Evolutionary conservation across 2,329 filamentous ascomycete species (phyloP), one percentile per base, ranked within the genome.

Genomic region (Pezicula carpinea): DNA sequence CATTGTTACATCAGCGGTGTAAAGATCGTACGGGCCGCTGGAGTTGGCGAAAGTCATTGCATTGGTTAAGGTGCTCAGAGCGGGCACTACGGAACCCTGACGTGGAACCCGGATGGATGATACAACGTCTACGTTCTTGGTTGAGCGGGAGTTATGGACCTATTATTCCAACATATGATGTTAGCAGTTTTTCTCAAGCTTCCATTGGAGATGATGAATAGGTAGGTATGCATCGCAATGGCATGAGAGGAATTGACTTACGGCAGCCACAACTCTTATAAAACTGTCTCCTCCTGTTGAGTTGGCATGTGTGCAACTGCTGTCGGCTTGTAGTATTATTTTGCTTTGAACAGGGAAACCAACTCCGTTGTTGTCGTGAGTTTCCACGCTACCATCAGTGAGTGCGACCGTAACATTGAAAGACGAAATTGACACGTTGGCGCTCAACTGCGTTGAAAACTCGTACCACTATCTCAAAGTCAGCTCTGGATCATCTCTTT

Each of bases 351-450:
- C 55, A 3, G 70, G 71, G 46, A 79, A 82, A 1, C 66, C 66
- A 34, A 71, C 66, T 8, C 77, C 77, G 51, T 80, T 80, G 62
- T 82, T 82, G 57, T 80, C 71, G 52, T 70, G 72, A 0, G 56
- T 53, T 49, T 69, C 61, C 23, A 62, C 70, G 15, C 67, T 66
- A 8, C 75, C 77, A 49, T 72, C 69, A 4, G 63, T 65, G 44
- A 70, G 64, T 47, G 70, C 74, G 46, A 81, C 55, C 1, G 75
- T 65, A 59, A 80, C 58, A 53, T 70, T 69, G 66, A 85, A 76
- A 55, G 82, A 72, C 39, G 82, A 73, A 65, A 87, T 76, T 54
- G 84, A 70, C 49, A 75, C 66, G 49, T 76, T 64, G 56, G 79
- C 69, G 50, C 76, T 60, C 57, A 89, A 74, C 47, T 76, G 61